Evolutionary conservation across 148 eudicot species (phyloP).

Genomic region (Cornus controversa): DNA sequence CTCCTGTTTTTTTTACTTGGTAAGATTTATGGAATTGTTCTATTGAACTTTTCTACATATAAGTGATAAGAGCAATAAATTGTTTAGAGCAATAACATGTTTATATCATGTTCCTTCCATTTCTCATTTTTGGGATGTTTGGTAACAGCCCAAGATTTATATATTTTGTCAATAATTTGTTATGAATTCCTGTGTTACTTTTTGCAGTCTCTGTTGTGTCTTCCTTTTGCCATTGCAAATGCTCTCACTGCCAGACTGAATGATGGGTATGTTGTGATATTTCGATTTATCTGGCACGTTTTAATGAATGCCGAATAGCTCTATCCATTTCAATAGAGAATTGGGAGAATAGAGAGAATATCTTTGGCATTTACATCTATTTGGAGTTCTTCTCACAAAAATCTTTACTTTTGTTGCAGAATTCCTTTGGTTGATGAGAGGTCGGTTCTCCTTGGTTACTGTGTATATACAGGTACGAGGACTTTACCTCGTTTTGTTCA

Average conservation of each 20-base stretch:
- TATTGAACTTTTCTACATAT: background rate
- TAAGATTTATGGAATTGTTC: background rate
- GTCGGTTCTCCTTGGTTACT: conserved; percentile 70
- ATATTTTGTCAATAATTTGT: background rate
- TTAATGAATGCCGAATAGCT: background rate
- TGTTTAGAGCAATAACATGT: too few relatives aligned
- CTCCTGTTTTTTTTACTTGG: background rate
- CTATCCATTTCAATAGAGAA: background rate
- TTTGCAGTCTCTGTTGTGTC: conserved; percentile 71
- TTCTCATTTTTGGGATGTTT: background rate
- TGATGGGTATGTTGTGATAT: conserved; percentile 66
- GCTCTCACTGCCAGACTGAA: conserved; percentile 80
- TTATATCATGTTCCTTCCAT: background rate
- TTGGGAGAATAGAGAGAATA: background rate
- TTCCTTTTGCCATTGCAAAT: conserved; percentile 88
- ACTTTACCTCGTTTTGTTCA: background rate
- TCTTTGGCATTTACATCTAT: background rate
- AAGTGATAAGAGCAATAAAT: background rate
- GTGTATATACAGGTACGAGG: conserved; percentile 58
- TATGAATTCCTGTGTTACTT: background rate
- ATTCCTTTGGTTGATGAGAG: conserved; percentile 74
- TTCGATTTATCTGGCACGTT: background rate
- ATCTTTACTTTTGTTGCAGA: conserved; percentile 35
- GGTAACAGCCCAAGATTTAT: background rate
- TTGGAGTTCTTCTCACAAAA: background rate